Base-by-base conservation (phyloP, 495 filamentous ascomycete species). In the Xylaria curta region DNA sequence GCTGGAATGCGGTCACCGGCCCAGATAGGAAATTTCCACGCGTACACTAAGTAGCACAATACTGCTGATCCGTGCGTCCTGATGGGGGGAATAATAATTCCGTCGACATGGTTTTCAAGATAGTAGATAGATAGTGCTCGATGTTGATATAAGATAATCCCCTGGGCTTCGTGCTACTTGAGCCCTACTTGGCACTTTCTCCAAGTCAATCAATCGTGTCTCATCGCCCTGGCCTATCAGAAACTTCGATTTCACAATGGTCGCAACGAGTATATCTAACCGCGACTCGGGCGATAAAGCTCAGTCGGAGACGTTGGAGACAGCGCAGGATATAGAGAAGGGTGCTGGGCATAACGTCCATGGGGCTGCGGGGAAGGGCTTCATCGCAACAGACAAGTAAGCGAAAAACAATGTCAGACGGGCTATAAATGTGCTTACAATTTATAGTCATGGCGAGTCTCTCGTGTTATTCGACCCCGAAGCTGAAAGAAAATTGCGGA, bases 331-430 rank as follows among this genome's bases (percentile, higher is more conserved):
- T 1, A 59, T 67, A 9, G 75, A 74, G 31, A 66, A 71, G 40
- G 33, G 24, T 0, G 59, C 64, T 21, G 76, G 38, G 10, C 10
- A 42, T 13, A 42, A 42, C 38, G 38, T 42, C 38, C 38, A 42
- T 42, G 38, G 38, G 38, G 38, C 82, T 26, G 89, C 88, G n/a
- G 89, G 87, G 73, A 80, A 83, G 21, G 89, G 90, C 26, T 84
- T 87, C 66, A 82, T 80, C 1, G 90, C 89, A 5, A 91, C 90
- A 0, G 90, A 93, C 71, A 82, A 85, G 86, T 89, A 76, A 79
- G 85, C 28, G 36, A 33, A 54, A 10, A 15, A 17, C 38, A 28
- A 44, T 5, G 12, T 17, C 13, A 2, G 21, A 44, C 6, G 21
- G 17, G 38, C 60, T 46, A 19, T 36, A 8, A 54, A 60, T 54